Percentiles rank a stretch among this genome's conserved stretches.
These are phyloP conservation scores for Porpolomopsis calyptriformis DNA, from an alignment of 768 basidiomycete species.

Conservation along the genomic window DNA sequence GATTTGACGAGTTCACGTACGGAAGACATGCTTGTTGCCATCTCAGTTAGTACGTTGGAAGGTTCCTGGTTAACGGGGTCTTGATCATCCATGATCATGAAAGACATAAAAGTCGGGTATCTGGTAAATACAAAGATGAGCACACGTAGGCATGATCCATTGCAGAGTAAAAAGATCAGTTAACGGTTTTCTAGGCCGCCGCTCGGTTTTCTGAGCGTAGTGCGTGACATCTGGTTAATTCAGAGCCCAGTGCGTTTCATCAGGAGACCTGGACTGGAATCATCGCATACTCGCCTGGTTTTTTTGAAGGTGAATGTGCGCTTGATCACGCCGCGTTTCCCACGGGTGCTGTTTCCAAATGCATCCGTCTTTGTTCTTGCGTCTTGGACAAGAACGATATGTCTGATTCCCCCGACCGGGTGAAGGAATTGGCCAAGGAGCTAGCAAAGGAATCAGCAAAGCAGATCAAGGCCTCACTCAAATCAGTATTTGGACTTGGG, in stretches of 20 bases:
- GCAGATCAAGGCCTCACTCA: neutral
- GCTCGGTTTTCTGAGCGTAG: conserved; percentile 30
- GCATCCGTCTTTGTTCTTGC: no score
- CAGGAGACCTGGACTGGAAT: no score
- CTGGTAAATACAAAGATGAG: neutral
- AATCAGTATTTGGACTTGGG: neutral
- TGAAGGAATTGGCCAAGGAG: conserved; percentile 3
- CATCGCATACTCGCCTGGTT: no score
- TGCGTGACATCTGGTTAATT: conserved; percentile 34
- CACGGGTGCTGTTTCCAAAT: no score
- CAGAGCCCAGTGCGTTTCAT: conserved; percentile 60
- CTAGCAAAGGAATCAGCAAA: conserved; percentile 3
- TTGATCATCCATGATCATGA: neutral
- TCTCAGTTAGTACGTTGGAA: conserved; percentile 35
- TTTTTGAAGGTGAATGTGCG: no score
- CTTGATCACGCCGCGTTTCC: no score
- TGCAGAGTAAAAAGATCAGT: conserved; percentile 23
- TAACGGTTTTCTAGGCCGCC: conserved; percentile 50
- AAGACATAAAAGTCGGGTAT: neutral
- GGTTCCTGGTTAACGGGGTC: conserved; percentile 14
- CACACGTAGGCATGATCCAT: neutral
- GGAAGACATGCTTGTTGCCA: conserved; percentile 53
- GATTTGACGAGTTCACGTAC: conserved; percentile 45
- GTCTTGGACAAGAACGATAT: neutral
- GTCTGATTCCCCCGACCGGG: neutral